A percentile compares a stretch with the other conserved stretches of the same genome.
Evolutionary conservation across 164 flowering plant genomes (phyloP).

Genomic region (Nymphaea colorata): DNA sequence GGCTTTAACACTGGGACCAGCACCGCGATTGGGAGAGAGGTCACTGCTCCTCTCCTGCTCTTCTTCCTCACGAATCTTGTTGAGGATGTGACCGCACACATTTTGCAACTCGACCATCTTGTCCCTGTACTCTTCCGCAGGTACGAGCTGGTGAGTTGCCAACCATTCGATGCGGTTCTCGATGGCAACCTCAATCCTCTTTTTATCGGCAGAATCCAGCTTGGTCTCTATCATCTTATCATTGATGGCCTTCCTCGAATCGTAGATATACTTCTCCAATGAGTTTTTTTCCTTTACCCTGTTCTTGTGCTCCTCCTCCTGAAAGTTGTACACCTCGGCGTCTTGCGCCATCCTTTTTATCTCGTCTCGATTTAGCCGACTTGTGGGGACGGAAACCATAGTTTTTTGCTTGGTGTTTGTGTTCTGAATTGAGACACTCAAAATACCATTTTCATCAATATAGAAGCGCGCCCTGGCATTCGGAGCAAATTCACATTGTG

Average conservation of each 20-base stretch:
- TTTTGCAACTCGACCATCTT: too few relatives aligned
- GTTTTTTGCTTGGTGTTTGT: constrained; percentile 18
- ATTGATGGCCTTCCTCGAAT: constrained; percentile 15
- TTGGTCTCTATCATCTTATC: constrained; percentile 11
- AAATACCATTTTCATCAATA: constrained; percentile 19
- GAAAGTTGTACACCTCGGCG: constrained; percentile 15
- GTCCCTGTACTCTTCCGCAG: too few relatives aligned
- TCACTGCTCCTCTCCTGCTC: too few relatives aligned
- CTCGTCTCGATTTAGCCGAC: constrained; percentile 19
- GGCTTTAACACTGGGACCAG: too few relatives aligned
- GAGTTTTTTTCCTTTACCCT: constrained; percentile 15
- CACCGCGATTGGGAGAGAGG: too few relatives aligned
- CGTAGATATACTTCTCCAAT: constrained; percentile 9
- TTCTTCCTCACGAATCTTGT: too few relatives aligned
- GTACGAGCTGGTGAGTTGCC: neutral
- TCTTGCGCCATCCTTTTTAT: constrained; percentile 19
- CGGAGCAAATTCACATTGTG: constrained; percentile 14
- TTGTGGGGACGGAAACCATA: constrained; percentile 16
- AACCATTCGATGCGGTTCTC: constrained; percentile 13
- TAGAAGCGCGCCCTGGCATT: constrained; percentile 14
- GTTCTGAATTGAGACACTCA: constrained; percentile 19
- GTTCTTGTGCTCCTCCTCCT: constrained; percentile 20
- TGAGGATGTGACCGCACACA: too few relatives aligned
- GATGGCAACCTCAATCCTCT: constrained; percentile 13
- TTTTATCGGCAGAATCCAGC: constrained; percentile 8